Evolutionary conservation across 2,329 filamentous ascomycete species (phyloP).

Genomic region (Emydomyces testavorans): DNA sequence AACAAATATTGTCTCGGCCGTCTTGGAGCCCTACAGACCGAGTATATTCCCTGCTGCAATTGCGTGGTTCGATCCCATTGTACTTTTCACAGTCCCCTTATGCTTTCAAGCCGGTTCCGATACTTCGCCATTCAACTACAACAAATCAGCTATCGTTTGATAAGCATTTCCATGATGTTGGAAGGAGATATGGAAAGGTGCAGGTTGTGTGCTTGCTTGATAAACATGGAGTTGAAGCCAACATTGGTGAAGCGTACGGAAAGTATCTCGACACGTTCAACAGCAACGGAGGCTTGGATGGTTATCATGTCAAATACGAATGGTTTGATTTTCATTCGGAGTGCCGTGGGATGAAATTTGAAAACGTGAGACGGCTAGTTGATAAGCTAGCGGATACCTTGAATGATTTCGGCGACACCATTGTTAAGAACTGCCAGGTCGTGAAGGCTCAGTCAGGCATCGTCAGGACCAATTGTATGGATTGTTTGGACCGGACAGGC

Average conservation of each 20-base stretch:
- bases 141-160: constrained; percentile 69
- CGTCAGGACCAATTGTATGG: constrained; percentile 96
- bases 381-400: constrained; percentile 57
- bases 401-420: constrained; percentile 59
- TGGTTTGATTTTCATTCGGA: constrained; percentile 97
- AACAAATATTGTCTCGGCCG: constrained; percentile 72
- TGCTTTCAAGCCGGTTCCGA: constrained; percentile 75
- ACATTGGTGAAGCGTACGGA: constrained; percentile 69
- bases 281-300: constrained; percentile 44
- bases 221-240: constrained; percentile 69
- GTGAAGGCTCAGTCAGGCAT: constrained; percentile 55
- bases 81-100: constrained; percentile 95
- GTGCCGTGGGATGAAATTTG: constrained; percentile 94
- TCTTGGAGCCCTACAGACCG: constrained; percentile 52
- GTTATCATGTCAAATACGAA: constrained; percentile 55
- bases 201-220: constrained; percentile 80
- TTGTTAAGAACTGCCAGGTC: constrained; percentile 39
- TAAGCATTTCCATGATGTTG: constrained; percentile 63
- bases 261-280: constrained; percentile 57
- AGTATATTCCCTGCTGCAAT: constrained; percentile 73
- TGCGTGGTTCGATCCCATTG: constrained; percentile 80
- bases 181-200: constrained; percentile 59
- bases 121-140: constrained; percentile 66
- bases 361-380: constrained; percentile 76
- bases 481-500: constrained; percentile 91